Evolutionary conservation across 768 basidiomycete species (phyloP), one percentile per base, ranked within the genome.

Genomic region (Termitomyces sp.): DNA sequence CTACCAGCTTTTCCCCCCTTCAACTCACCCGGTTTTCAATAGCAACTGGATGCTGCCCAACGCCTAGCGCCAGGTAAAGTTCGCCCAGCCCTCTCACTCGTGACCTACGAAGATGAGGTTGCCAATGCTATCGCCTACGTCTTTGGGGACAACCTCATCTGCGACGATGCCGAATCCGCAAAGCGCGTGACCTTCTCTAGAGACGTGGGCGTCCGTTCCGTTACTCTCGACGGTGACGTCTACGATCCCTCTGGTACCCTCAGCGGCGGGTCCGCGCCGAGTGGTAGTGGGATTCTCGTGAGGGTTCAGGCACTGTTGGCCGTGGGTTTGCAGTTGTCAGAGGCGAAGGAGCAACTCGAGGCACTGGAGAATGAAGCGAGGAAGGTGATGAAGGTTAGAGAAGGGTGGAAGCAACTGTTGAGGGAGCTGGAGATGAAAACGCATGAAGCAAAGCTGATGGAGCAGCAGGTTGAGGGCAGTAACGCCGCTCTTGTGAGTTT

Each of bases 191-290:
- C 97, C 0, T 98, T 98, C 76, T 76, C 85, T 55, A 72, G 67
- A 20, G 76, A 83, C 10, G 79, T 88, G 14, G 77, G 79, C 22
- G 85, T 90, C 50, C 86, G 86, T 52, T 94, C 92, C 10, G 94
- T 98, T 48, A 99, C 97, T 7, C 77, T 97, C 22, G 88, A 92
- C 2, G 97, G 97, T 2, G 97, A 98, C 66, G 84, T 97, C 11
- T 98, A 99, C 70, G 97, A 99, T 61, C 96, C 97, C 2, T 89
- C 90, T 8, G 96, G 96, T 7, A 95, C 91, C 0, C 82, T 99
- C 20, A 92, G 87, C 20, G 97, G 97, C 5, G 97, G 97, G 1
- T 83, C 93, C 1, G 86, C 93, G 0, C 92, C 94, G 0, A 87
- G 76, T 60, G 78, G 85, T 24, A 85, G 80, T 33, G 89, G 90